Conservation (phyloP, 768 basidiomycete species). For the Scleroderma citrinum region DNA sequence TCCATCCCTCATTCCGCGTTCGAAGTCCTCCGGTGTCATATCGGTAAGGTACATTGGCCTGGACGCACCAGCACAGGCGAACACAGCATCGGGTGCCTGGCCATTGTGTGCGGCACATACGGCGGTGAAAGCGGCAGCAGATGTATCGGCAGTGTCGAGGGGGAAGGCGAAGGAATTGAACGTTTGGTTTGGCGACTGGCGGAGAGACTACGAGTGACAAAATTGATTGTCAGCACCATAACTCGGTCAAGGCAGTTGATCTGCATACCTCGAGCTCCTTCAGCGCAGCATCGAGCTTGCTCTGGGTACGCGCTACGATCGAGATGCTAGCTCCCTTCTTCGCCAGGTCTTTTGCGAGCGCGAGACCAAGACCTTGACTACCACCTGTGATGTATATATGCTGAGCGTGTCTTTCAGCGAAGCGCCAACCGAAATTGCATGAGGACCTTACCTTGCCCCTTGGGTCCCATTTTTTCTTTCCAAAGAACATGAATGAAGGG, state of each 20-base stretch:
- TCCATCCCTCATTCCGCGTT: slow-evolving; percentile 26
- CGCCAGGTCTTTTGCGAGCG: slow-evolving; percentile 61
- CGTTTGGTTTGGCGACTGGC: slow-evolving; percentile 52
- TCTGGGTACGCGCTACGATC: slow-evolving; percentile 74
- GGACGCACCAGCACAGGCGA: slow-evolving; percentile 72
- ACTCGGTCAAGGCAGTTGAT: neutral
- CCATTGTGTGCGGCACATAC: slow-evolving; percentile 52
- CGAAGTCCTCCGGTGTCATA: slow-evolving; percentile 51
- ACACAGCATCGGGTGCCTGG: slow-evolving; percentile 65
- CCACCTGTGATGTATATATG: slow-evolving; percentile 86
- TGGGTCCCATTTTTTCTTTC: slow-evolving; percentile 42
- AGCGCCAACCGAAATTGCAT: neutral
- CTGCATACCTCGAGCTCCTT: slow-evolving; percentile 57
- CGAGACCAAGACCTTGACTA: slow-evolving; percentile 73
- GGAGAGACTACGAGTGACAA: slow-evolving; percentile 36
- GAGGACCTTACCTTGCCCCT: slow-evolving; percentile 31
- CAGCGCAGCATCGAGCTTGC: slow-evolving; percentile 55
- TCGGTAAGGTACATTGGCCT: slow-evolving; percentile 75
- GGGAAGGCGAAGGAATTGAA: slow-evolving; percentile 64
- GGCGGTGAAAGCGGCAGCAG: slow-evolving; percentile 56
- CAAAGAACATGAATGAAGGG: neutral
- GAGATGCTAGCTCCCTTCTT: slow-evolving; percentile 74
- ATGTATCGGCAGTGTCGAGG: slow-evolving; percentile 44
- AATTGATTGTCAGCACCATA: neutral
- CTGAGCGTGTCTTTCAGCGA: slow-evolving; percentile 31